Evolutionary conservation across 164 flowering plant genomes (phyloP).

Genomic region (Tetracentron sinense): DNA sequence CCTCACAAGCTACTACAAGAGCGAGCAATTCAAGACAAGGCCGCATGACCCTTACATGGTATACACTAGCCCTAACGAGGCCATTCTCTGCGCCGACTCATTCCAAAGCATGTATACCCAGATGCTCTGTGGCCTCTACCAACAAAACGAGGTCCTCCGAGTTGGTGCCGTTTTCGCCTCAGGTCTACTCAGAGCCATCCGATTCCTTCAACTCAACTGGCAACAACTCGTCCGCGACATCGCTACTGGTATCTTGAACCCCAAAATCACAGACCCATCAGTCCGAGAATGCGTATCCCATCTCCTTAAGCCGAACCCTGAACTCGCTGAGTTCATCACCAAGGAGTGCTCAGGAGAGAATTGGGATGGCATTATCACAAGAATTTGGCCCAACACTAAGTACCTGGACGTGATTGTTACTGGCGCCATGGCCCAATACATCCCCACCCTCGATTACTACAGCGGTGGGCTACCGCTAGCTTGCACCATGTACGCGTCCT

Average conservation of each 20-base stretch:
- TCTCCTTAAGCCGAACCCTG: slow-evolving; percentile 26
- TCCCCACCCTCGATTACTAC: slow-evolving; percentile 39
- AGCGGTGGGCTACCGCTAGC: slow-evolving; percentile 36
- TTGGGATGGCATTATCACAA: slow-evolving; percentile 36
- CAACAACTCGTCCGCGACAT: slow-evolving; percentile 29
- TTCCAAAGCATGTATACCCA: slow-evolving; percentile 50
- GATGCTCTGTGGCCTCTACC: too few relatives aligned
- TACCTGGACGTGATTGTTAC: slow-evolving; percentile 41
- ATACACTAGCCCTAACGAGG: slow-evolving; percentile 44
- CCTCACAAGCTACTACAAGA: too few relatives aligned
- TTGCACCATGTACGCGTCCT: slow-evolving; percentile 47
- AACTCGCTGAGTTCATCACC: slow-evolving; percentile 27
- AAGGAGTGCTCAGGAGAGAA: slow-evolving; percentile 26
- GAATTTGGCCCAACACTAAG: slow-evolving; percentile 48
- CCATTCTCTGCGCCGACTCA: slow-evolving; percentile 41
- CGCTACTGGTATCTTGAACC: slow-evolving; percentile 25
- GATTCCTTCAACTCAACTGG: slow-evolving; percentile 42
- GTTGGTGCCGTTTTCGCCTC: slow-evolving; percentile 47
- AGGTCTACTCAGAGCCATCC: slow-evolving; percentile 42
- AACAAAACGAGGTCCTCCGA: slow-evolving; percentile 23
- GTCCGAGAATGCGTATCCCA: slow-evolving; percentile 17
- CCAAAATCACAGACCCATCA: slow-evolving; percentile 31
- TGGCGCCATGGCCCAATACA: slow-evolving; percentile 45
- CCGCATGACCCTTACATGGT: slow-evolving; percentile 34
- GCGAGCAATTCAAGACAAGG: slow-evolving; percentile 32